Evolutionary conservation across 2,329 filamentous ascomycete genomes (phyloP).

Genomic region (Aspergillus caelatus): DNA sequence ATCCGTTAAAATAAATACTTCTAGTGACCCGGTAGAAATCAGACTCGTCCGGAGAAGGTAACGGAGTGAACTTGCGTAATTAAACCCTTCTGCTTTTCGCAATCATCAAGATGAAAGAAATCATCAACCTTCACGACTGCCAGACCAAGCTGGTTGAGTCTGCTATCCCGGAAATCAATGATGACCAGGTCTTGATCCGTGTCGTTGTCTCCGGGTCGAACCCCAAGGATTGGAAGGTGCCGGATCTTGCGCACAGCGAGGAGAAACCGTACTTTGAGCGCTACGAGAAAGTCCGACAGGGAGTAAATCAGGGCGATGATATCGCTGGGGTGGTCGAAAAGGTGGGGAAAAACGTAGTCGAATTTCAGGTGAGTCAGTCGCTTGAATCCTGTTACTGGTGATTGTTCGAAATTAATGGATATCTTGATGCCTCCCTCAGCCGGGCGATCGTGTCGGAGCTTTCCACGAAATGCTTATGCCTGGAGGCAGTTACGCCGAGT

Average conservation of each 20-base stretch:
- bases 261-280: too few species aligned
- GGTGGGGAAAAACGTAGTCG: conserved; percentile 56
- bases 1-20: too few species aligned
- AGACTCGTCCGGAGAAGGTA: too few species aligned
- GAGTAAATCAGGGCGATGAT: conserved; percentile 54
- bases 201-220: conserved; percentile 43
- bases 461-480: conserved; percentile 53
- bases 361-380: conserved; percentile 46
- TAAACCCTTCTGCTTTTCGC: too few species aligned
- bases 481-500: conserved; percentile 60
- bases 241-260: conserved; percentile 8
- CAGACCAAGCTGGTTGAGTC: conserved; percentile 10
- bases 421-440: conserved; percentile 7
- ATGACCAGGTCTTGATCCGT: conserved; percentile 38
- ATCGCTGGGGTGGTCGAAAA: conserved; percentile 55
- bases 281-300: background rate
- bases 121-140: conserved; percentile 12
- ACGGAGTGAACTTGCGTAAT: too few species aligned
- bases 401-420: too few species aligned
- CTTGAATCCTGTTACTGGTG: too few species aligned
- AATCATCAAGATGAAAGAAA: conserved; percentile 11
- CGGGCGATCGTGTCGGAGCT: conserved; percentile 57
- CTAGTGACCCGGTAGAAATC: too few species aligned
- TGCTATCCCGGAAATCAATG: conserved; percentile 38
- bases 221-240: conserved; percentile 50